A percentile compares a stretch with the other conserved stretches of the same genome.
Conservation (phyloP, 495 filamentous ascomycete species). For the Paragyromitra xinjiangensis region DNA sequence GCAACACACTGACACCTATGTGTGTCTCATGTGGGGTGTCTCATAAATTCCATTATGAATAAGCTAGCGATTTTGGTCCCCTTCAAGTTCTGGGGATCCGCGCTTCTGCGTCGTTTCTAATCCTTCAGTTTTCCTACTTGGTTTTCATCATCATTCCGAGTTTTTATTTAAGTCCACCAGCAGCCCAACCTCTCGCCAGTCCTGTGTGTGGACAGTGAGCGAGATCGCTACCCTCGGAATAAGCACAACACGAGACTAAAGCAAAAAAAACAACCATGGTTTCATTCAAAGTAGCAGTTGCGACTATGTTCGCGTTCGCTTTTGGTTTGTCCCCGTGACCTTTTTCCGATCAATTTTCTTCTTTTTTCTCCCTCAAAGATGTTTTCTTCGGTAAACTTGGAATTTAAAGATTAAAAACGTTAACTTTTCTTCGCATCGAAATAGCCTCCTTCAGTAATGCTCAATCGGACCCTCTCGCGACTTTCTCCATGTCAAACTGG, state of each 20-base stretch:
- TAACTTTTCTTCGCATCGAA: constrained; percentile 5
- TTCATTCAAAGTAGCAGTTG: constrained; percentile 27
- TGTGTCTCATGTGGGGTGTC: constrained; percentile 29
- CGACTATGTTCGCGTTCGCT: constrained; percentile 17
- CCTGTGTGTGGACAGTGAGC: background rate
- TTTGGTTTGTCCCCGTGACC: constrained; percentile 24
- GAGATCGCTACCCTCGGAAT: background rate
- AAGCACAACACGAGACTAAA: constrained; percentile 2
- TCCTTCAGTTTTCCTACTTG: background rate
- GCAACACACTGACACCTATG: constrained; percentile 20
- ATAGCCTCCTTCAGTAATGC: constrained; percentile 40
- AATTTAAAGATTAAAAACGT: background rate
- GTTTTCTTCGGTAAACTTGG: background rate
- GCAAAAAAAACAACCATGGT: constrained; percentile 30
- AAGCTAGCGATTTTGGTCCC: background rate
- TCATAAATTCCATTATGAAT: background rate
- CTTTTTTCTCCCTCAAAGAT: background rate
- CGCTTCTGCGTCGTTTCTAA: constrained; percentile 28
- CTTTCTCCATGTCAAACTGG: background rate
- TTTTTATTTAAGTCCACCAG: background rate
- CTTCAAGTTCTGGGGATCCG: constrained; percentile 34
- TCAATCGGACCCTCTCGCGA: constrained; percentile 27
- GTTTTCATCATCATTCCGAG: constrained; percentile 4
- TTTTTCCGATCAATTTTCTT: background rate
- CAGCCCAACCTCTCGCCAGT: background rate